These are phyloP conservation scores for Theileria luwenshuni DNA, from an alignment of 169 alveolate species.

Conservation along the genomic window DNA sequence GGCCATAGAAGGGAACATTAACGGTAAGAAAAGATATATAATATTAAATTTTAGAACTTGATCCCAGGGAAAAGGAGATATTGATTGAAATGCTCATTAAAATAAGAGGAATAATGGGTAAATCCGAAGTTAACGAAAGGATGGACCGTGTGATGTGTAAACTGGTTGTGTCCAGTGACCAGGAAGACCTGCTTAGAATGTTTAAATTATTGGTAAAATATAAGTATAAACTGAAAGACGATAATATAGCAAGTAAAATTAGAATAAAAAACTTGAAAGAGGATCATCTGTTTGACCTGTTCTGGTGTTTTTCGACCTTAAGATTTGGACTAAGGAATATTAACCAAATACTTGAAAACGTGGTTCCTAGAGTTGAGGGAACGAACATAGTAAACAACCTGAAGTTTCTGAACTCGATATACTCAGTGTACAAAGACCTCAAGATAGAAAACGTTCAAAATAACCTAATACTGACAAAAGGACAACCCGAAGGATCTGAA, in stretches of 20 bases:
- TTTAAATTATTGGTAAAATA: too few relatives aligned
- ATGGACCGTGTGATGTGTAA: too few relatives aligned
- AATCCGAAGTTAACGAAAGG: too few relatives aligned
- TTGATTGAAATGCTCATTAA: too few relatives aligned
- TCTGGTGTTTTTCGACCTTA: neutral
- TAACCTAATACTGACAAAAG: neutral
- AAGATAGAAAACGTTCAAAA: neutral
- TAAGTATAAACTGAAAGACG: too few relatives aligned
- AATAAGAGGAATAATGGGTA: too few relatives aligned
- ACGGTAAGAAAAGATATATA: too few relatives aligned
- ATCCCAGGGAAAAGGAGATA: too few relatives aligned
- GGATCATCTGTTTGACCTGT: neutral
- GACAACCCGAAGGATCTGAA: neutral
- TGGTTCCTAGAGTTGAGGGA: neutral
- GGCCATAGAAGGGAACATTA: too few relatives aligned
- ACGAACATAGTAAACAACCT: conserved; percentile 8
- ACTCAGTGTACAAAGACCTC: neutral
- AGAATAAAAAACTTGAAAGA: neutral
- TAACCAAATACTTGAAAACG: neutral
- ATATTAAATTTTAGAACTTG: too few relatives aligned
- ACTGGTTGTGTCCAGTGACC: too few relatives aligned
- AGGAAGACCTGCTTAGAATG: neutral
- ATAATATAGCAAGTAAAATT: too few relatives aligned
- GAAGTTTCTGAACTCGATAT: conserved; percentile 3
- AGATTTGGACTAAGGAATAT: neutral